Evolutionary conservation across 202 grass and related monocot genomes (phyloP), one percentile per base, ranked within the genome.

Genomic region (Setaria italica): DNA sequence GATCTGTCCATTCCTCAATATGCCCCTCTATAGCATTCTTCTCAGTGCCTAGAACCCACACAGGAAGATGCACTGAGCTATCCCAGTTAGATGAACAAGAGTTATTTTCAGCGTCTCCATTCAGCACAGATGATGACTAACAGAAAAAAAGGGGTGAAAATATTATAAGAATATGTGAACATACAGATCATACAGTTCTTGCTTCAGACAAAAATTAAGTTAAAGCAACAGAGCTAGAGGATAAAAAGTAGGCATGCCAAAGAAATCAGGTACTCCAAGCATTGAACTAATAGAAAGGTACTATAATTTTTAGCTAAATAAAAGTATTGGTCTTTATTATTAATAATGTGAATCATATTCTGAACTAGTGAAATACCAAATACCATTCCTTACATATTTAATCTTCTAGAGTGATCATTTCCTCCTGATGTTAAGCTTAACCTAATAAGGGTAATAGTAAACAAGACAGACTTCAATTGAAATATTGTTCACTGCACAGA

Each of bases 31-130:
- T 83, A 62, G 90, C 91, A 86, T 90, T 78, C 88, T 80, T 98
- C 92, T 98, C 93, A 11, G 86, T 90, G 57, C 84, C 83, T 83
- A 89, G 89, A 63, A 98, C 78, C 92, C 92, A 98, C 19, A 89
- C 85, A 53, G 93, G 95, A 81, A 98, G 91, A 84, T 95, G 93
- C 65, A 98, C 58, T 43, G 93, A 86, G 76, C 58, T 90, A 81
- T 95, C 95, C 95, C 91, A 98, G 56, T 84, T 72, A 78, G 70
- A 76, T 62, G 46, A 66, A 67, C 9, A 43, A 48, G 66, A 76
- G 17, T 32, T 79, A 30, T 47, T 78, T 65, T 87, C 76, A 41
- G 45, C 15, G 20, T 32, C 69, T 12, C 59, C 74, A 50, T 85
- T 89, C 43, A 77, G 11, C 51, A 42, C 30, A 86, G 51, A 41